phyloP scores from a whole-genome alignment of 176 grass and related monocot genomes.

The Zoysia pacifica region DNA sequence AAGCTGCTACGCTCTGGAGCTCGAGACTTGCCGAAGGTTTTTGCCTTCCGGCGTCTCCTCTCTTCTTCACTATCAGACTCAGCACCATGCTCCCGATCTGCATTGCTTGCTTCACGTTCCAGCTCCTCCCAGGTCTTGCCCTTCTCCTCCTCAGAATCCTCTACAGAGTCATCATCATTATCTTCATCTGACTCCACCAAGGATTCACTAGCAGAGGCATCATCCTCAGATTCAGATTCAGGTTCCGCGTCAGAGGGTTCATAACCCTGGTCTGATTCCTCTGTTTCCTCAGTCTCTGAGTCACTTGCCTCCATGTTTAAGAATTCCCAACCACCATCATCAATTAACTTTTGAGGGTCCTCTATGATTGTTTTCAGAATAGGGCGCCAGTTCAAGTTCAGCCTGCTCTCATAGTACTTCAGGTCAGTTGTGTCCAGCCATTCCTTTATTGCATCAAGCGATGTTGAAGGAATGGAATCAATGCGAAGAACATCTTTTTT shows the following conservation, averaged over 20 bases:
- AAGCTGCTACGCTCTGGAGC: conserved; percentile 47
- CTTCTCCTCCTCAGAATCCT: conserved; percentile 87
- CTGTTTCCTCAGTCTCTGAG: conserved; percentile 68
- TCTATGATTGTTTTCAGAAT: conserved; percentile 75
- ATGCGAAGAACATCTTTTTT: too few relatives aligned
- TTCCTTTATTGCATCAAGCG: too few relatives aligned
- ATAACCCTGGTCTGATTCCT: conserved; percentile 82
- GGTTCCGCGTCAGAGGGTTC: conserved; percentile 75
- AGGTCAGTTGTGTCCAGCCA: too few relatives aligned
- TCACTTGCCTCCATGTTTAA: conserved; percentile 90
- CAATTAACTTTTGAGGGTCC: conserved; percentile 81
- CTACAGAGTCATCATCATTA: conserved; percentile 43
- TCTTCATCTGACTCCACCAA: conserved; percentile 65
- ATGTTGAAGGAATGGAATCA: too few relatives aligned
- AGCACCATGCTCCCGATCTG: too few relatives aligned
- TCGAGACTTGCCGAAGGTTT: neutral
- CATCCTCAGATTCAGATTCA: conserved; percentile 66
- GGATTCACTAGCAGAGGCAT: conserved; percentile 54
- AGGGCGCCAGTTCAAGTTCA: too few relatives aligned
- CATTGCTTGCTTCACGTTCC: too few relatives aligned
- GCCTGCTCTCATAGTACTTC: too few relatives aligned
- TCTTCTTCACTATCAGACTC: too few relatives aligned
- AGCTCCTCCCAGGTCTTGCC: neutral
- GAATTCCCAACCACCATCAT: conserved; percentile 85
- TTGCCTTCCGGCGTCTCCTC: too few relatives aligned